Conservation (phyloP, 2,329 filamentous ascomycete species). For the Neospermospora avenae region DNA sequence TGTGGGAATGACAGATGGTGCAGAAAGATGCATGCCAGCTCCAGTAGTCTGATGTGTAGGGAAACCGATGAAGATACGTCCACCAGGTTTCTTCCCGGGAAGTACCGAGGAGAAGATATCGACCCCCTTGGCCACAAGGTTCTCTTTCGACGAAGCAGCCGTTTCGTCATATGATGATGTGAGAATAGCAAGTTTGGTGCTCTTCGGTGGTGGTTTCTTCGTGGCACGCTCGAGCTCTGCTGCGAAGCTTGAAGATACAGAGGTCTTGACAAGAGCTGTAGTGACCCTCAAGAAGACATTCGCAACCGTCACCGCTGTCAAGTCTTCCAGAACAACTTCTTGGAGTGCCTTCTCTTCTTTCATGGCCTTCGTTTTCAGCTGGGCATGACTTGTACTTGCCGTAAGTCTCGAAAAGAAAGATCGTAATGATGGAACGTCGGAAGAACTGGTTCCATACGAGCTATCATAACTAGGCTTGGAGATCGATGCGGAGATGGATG, state of each 20-base stretch:
- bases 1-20: slow-evolving; percentile 92
- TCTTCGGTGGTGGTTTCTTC: slow-evolving; percentile 91
- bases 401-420: slow-evolving; percentile 81
- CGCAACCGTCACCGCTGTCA: slow-evolving; percentile 66
- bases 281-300: slow-evolving; percentile 88
- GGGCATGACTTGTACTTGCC: slow-evolving; percentile 48
- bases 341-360: slow-evolving; percentile 62
- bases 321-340: slow-evolving; percentile 63
- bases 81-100: slow-evolving; percentile 75
- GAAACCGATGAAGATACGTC: slow-evolving; percentile 95
- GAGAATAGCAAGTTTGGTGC: slow-evolving; percentile 79
- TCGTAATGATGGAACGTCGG: slow-evolving; percentile 61
- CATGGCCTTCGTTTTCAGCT: slow-evolving; percentile 52
- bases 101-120: slow-evolving; percentile 90
- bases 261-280: slow-evolving; percentile 77
- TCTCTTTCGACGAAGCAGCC: slow-evolving; percentile 48
- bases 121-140: slow-evolving; percentile 52
- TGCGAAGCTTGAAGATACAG: slow-evolving; percentile 68
- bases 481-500: slow-evolving; percentile 44
- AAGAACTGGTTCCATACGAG: slow-evolving; percentile 44
- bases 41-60: slow-evolving; percentile 97
- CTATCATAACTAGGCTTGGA: slow-evolving; percentile 29
- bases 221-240: slow-evolving; percentile 91
- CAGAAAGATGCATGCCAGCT: slow-evolving; percentile 88
- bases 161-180: slow-evolving; percentile 90